phyloP scores from a whole-genome alignment of 1,284 basidiomycete species.

The Peniophora sp. region DNA sequence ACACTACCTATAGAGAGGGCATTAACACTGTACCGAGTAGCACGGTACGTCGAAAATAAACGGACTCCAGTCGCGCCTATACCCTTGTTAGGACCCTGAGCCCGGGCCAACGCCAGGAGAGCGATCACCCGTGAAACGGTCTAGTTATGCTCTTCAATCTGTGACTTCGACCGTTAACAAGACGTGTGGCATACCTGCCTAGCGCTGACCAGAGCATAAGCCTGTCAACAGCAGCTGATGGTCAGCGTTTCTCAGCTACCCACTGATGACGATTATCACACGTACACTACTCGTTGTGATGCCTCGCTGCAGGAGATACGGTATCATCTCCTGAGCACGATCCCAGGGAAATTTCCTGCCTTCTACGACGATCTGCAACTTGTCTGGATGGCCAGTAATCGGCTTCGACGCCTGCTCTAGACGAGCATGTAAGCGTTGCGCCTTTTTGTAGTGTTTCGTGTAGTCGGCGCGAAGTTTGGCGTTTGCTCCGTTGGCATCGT shows the following conservation, averaged over 20 bases:
- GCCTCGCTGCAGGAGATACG: background rate
- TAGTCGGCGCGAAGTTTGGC: conserved; percentile 1
- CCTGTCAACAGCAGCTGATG: background rate
- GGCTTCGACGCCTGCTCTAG: background rate
- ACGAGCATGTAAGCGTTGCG: background rate
- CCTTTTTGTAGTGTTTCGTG: background rate
- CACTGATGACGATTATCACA: background rate
- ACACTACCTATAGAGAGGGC: too few relatives aligned
- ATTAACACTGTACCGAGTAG: too few relatives aligned
- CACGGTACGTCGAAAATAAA: too few relatives aligned
- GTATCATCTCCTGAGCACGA: conserved; percentile 1
- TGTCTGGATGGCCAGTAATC: background rate
- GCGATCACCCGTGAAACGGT: too few relatives aligned
- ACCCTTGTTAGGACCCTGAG: too few relatives aligned
- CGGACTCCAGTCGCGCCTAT: too few relatives aligned
- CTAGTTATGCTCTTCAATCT: too few relatives aligned
- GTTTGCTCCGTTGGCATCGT: background rate
- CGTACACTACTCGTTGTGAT: conserved; percentile 3
- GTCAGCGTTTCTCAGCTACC: background rate
- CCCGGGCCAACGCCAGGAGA: too few relatives aligned
- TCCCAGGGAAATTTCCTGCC: conserved; percentile 1
- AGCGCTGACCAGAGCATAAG: background rate
- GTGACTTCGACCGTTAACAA: too few relatives aligned
- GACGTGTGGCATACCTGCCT: too few relatives aligned
- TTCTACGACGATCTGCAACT: background rate